Conservation (phyloP, 495 filamentous ascomycete species). For the Sphaerosporella brunnea region DNA sequence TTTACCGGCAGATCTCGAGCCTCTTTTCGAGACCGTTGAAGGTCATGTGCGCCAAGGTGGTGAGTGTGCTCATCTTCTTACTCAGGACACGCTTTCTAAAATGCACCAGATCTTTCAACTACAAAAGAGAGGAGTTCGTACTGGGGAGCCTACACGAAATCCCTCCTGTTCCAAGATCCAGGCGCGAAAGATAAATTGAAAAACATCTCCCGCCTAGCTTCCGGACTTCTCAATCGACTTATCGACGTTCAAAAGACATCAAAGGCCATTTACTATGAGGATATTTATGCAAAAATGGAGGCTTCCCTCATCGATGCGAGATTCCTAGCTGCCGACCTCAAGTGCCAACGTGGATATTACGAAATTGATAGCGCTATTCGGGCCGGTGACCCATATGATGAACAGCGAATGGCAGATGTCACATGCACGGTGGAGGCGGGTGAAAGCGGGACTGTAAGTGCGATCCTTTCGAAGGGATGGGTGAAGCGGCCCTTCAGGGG, state of each 20-base stretch:
- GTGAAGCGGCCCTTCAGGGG: not conserved
- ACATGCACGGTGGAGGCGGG: not conserved
- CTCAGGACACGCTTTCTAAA: too few relatives aligned
- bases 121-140: not conserved
- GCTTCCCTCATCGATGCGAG: too few relatives aligned
- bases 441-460: too few relatives aligned
- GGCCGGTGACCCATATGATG: not conserved
- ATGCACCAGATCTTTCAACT: not conserved
- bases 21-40: too few relatives aligned
- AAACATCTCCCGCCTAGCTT: too few relatives aligned
- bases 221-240: too few relatives aligned
- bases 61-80: too few relatives aligned
- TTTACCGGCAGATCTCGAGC: not conserved
- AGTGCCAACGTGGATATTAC: not conserved
- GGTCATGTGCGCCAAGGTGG: too few relatives aligned
- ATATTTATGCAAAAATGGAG: too few relatives aligned
- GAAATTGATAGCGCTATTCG: not conserved
- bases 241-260: too few relatives aligned
- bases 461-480: not conserved
- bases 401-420: not conserved
- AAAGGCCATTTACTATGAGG: too few relatives aligned
- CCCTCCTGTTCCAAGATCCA: not conserved
- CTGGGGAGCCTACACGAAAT: constrained; percentile 2
- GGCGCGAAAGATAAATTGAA: too few relatives aligned
- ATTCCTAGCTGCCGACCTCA: not conserved